Base-by-base conservation (phyloP, 2,329 filamentous ascomycete genomes). In the Diaporthe destruens region DNA sequence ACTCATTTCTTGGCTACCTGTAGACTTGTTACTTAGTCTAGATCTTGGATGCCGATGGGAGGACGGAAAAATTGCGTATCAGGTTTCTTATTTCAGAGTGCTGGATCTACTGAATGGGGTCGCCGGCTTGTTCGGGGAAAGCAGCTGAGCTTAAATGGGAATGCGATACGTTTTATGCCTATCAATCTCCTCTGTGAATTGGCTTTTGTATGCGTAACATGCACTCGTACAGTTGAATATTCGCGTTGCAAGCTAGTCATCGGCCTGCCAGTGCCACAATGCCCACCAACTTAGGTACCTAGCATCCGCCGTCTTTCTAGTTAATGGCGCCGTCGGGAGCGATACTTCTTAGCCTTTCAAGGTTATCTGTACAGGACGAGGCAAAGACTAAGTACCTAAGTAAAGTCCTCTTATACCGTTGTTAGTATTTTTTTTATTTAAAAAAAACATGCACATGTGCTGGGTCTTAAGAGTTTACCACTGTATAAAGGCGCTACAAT, bases 21-120 rank as follows among this genome's bases (percentile, higher is more conserved):
- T n/a, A n/a, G n/a, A n/a, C 7, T 51, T 51, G 61, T 51, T 65
- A 39, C 59, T 65, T 36, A 23, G 23, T 65, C 25, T 39, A 65
- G 20, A 65, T 65, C 61, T 25, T 65, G 47, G 20, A 20, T 8
- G 9, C 44, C 11, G 61, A 18, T 23, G 29, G 29, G 44, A 6
- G 18, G 7, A 14, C 12, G 18, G n/a, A n/a, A 25, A 2, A 18
- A 6, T 9, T 18, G 12, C 11, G 12, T 39, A 39, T 3, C 11
- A 36, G 20, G 18, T 36, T 11, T n/a, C 29, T 36, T 11, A 16
- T 5, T 36, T 32, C 29, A 25, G 16, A 16, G 8, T 20, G 14
- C 25, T 18, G 7, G 44, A 7, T 29, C 34, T n/a, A 18, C 2
- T 25, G 44, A 14, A 51, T 29, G n/a, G 42, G 20, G 42, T 18